Conservation (phyloP, 169 alveolate genomes). For the Eimeria falciformis region DNA sequence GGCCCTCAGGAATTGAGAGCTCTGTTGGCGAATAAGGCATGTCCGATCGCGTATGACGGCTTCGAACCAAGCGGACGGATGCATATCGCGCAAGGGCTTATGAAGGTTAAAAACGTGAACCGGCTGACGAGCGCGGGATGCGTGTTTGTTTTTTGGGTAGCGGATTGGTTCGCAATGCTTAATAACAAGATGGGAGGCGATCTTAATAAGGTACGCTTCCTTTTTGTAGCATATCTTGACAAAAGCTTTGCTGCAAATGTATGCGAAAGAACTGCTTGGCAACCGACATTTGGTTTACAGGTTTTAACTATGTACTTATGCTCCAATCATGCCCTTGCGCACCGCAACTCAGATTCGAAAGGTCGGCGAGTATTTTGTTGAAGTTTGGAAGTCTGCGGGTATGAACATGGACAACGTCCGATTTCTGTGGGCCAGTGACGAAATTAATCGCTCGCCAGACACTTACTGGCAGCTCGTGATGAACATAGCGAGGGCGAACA, state of each 20-base stretch:
- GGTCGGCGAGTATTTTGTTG: conserved; percentile 98
- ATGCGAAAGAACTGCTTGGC: neutral
- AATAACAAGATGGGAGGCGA: conserved; percentile 99
- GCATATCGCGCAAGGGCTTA: conserved; percentile 99
- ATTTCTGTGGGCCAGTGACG: conserved; percentile 99
- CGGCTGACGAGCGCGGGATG: conserved; percentile 97
- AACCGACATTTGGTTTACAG: neutral
- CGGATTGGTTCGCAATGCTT: conserved; percentile 99
- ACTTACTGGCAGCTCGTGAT: conserved; percentile 98
- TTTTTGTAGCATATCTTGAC: too few species aligned
- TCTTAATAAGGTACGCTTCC: conserved; percentile 88
- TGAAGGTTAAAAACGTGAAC: conserved; percentile 95
- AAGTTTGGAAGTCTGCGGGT: conserved; percentile 99
- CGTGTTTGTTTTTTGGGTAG: conserved; percentile 98
- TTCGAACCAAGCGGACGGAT: conserved; percentile 99
- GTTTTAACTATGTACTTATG: too few species aligned
- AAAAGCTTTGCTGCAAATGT: too few species aligned
- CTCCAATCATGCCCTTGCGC: too few species aligned
- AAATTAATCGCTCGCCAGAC: conserved; percentile 95
- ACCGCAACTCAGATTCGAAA: conserved; percentile 83
- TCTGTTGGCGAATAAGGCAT: conserved; percentile 84
- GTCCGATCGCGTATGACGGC: conserved; percentile 98
- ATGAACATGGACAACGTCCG: conserved; percentile 97
- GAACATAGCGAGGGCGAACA: conserved; percentile 96
- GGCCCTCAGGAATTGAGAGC: conserved; percentile 84